Evolutionary conservation across 2,329 filamentous ascomycete species (phyloP), one percentile per base, ranked within the genome.

Genomic region (Colletotrichum limetticola): DNA sequence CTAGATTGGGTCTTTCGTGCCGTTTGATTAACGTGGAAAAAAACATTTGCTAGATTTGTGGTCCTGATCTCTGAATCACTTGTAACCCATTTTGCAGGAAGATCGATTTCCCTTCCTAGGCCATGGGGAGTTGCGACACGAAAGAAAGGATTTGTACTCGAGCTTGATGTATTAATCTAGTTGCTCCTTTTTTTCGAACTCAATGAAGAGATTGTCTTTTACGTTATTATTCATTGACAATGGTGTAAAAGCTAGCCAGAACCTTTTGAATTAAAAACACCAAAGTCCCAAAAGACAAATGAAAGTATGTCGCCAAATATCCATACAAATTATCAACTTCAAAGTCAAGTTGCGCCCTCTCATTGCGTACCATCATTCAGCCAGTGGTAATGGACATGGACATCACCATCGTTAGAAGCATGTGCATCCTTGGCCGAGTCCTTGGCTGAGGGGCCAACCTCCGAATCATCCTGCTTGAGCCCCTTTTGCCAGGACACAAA

Each of bases 151-250:
- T 42, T 42, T 3, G 5, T 16, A 19, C 14, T 7, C 14, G 14
- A 16, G 5, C 2, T 42, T 42, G 6, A 0, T 42, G 37, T 12
- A 7, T 16, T 0, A 19, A 7, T 42, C 2, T 19, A 19, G 37
- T 16, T 16, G 14, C 37, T 42, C 3, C 0, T 42, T 19, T 19
- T 0, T 42, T 16, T 2, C 14, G 6, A 7, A 16, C 14, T 42
- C 12, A 16, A 42, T 7, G 22, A 22, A 22, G 22, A 22, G 22
- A 16, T 3, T 42, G 5, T 16, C 2, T 14, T 16, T 3, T 16
- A 16, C 12, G 0, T 16, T 16, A 42, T 2, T 12, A 19, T 0
- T 16, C 12, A 19, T 16, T 42, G 1, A 6, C 1, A 46, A n/a
- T 3, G 4, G 7, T 46, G 19, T 9, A 9, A 19, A 49, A 49